Evolutionary conservation across 208 protist species (phyloP).

Genomic region (Trypanosoma mega): DNA sequence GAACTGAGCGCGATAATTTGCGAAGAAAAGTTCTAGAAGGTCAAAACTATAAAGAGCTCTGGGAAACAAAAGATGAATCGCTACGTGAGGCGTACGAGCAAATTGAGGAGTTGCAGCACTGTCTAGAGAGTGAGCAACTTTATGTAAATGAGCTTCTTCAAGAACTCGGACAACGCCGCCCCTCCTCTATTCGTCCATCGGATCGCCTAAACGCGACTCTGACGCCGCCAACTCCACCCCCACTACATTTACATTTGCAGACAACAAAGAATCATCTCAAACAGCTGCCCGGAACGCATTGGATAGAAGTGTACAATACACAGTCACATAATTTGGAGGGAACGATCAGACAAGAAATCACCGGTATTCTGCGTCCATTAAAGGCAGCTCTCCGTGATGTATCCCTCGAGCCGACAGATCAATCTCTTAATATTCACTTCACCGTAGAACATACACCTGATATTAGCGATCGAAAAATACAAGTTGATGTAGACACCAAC

Average conservation of each 20-base stretch:
- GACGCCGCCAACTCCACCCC: background rate
- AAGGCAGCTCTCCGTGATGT: conserved; percentile 3
- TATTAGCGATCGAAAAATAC: background rate
- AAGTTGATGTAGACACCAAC: conserved; percentile 6
- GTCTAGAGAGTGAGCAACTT: conserved; percentile 14
- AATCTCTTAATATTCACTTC: conserved; percentile 14
- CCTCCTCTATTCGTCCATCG: background rate
- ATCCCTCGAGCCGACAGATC: conserved; percentile 1
- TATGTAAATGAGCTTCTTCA: conserved; percentile 21
- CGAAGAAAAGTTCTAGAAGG: conserved; percentile 5
- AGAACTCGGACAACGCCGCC: background rate
- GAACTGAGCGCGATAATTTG: background rate
- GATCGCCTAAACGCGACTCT: background rate
- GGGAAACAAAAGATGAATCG: conserved; percentile 16
- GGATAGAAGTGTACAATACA: conserved; percentile 5
- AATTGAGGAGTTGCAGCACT: conserved; percentile 21
- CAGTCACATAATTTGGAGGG: conserved; percentile 6
- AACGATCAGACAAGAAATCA: conserved; percentile 9
- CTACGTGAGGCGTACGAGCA: conserved; percentile 19
- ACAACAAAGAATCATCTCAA: conserved; percentile 13
- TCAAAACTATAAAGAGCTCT: conserved; percentile 18
- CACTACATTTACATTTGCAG: too few relatives aligned
- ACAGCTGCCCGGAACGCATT: conserved; percentile 4
- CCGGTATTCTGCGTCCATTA: background rate
- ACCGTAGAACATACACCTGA: background rate